These are phyloP conservation scores for Populus tomentosa DNA, from an alignment of 441 rosid species.

Conservation along the genomic window DNA sequence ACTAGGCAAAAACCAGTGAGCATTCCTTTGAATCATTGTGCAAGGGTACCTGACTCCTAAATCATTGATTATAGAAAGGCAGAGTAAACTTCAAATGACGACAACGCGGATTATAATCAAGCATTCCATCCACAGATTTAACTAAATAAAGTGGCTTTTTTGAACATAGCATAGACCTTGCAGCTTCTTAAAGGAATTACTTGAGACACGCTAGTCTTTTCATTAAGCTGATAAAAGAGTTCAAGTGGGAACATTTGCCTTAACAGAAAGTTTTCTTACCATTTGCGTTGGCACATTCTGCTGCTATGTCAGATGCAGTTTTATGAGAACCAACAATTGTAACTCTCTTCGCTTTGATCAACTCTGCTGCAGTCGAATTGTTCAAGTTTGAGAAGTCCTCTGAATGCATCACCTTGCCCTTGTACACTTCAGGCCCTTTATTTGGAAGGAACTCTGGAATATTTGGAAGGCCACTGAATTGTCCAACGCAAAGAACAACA, in stretches of 20 bases:
- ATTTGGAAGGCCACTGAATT: constrained; percentile 25
- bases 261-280: constrained; percentile 18
- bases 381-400: constrained; percentile 38
- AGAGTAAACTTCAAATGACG: background rate
- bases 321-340: constrained; percentile 42
- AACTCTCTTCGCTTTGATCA: constrained; percentile 32
- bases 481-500: constrained; percentile 20
- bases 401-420: constrained; percentile 42
- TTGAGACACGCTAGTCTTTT: background rate
- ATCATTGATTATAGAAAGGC: background rate
- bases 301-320: constrained; percentile 43
- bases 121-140: background rate
- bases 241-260: background rate
- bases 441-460: constrained; percentile 44
- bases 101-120: background rate
- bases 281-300: constrained; percentile 38
- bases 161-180: background rate
- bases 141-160: background rate
- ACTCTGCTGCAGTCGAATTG: constrained; percentile 17
- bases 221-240: background rate
- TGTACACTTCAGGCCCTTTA: constrained; percentile 43
- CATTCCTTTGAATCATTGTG: constrained; percentile 34
- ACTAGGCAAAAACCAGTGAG: constrained; percentile 37
- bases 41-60: constrained; percentile 28
- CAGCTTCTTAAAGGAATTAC: background rate